These are phyloP conservation scores for Stagonosporopsis rhizophila DNA, from an alignment of 2,329 filamentous ascomycete species.

Conservation along the genomic window DNA sequence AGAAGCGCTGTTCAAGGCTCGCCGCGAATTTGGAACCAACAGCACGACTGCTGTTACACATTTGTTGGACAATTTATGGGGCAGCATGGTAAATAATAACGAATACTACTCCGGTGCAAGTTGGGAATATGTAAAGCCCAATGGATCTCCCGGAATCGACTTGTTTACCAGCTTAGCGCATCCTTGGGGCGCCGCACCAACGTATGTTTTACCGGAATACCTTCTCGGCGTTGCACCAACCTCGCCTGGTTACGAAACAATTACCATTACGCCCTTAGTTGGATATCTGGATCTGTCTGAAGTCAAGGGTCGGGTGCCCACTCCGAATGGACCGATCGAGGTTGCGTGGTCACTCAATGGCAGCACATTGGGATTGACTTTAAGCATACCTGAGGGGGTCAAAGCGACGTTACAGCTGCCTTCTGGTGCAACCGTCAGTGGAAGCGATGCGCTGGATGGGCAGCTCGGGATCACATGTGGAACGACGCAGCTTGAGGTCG, in stretches of 20 bases:
- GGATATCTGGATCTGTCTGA: neutral
- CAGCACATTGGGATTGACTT: neutral
- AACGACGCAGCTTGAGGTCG: neutral
- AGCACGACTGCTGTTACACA: constrained; percentile 24
- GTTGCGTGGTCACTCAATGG: constrained; percentile 2
- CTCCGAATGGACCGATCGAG: constrained; percentile 1
- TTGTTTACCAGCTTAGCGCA: constrained; percentile 55
- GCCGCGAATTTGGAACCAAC: constrained; percentile 21
- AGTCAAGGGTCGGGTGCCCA: constrained; percentile 2
- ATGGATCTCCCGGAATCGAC: constrained; percentile 51
- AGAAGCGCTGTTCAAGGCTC: constrained; percentile 42
- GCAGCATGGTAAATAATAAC: constrained; percentile 50
- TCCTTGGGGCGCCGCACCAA: constrained; percentile 56
- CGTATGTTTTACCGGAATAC: constrained; percentile 50
- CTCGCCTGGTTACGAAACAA: constrained; percentile 19
- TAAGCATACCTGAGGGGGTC: neutral
- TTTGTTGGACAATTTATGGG: constrained; percentile 52
- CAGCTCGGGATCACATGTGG: neutral
- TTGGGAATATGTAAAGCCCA: constrained; percentile 56
- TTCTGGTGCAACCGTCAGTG: neutral
- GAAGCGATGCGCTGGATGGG: neutral
- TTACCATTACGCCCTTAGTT: constrained; percentile 1
- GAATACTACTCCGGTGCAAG: constrained; percentile 50
- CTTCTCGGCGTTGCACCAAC: constrained; percentile 22
- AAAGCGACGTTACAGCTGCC: constrained; percentile 1